Evolutionary conservation across 2,329 filamentous ascomycete species (phyloP), one percentile per base, ranked within the genome.

Genomic region (Pseudofabraea citricarpa): DNA sequence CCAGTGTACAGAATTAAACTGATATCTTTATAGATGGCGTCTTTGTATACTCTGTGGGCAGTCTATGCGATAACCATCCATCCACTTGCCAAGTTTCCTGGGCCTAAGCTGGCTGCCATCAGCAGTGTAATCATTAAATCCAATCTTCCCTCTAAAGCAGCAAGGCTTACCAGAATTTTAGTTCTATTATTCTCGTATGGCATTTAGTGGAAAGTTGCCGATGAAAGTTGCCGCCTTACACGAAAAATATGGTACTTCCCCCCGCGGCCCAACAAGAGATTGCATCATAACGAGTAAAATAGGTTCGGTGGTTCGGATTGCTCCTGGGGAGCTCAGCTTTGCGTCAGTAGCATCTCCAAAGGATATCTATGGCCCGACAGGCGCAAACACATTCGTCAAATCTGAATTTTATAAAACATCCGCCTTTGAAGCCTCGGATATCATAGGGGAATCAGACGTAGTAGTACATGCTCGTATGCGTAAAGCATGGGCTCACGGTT

Each of bases 281-380:
- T n/a, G n/a, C n/a, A n/a, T n/a, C n/a, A n/a, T n/a, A n/a, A n/a
- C n/a, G n/a, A n/a, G n/a, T n/a, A n/a, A n/a, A n/a, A n/a, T n/a
- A n/a, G n/a, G n/a, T n/a, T 31, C 27, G 2, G 27, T 31, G 16
- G 44, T 61, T 36, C 58, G 57, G 6, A 43, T 58, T 4, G 51
- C 54, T 3, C 57, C 58, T 2, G 57, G 58, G 24, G 54, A 60
- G 32, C 49, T 60, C 12, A 55, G 56, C 32, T 60, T 58, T 35
- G 45, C 40, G 20, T 51, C 56, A 2, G 48, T 48, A 3, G 31
- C 47, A 16, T 52, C 58, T 10, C 53, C 48, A 47, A 55, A 55
- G 44, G 50, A 46, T 9, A 59, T 61, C 24, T 60, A 59, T 38
- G n/a, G n/a, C n/a, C n/a, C n/a, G n/a, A n/a, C n/a, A n/a, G n/a